phyloP scores from a whole-genome alignment of 306 rosid species.

The Psophocarpus tetragonolobus region DNA sequence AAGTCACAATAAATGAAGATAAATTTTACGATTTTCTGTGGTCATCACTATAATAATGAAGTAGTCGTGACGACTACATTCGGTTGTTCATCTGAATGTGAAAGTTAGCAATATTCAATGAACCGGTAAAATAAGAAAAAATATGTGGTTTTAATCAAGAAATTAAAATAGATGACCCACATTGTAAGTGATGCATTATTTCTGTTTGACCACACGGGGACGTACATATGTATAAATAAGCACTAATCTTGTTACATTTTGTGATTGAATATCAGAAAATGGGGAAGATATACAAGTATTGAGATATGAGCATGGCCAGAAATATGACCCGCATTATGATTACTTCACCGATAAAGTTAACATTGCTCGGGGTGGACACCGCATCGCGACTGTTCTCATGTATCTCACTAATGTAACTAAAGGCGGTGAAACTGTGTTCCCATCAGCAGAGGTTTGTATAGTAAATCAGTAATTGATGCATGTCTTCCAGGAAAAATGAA shows the following conservation, averaged over 20 bases:
- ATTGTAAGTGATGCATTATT: background rate
- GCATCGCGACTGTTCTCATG: constrained; percentile 90
- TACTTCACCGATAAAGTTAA: constrained; percentile 89
- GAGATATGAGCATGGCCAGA: constrained; percentile 97
- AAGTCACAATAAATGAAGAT: background rate
- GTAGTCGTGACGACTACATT: background rate
- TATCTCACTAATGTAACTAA: constrained; percentile 74
- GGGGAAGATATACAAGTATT: constrained; percentile 98
- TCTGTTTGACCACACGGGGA: background rate
- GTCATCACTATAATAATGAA: background rate
- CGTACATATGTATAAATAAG: background rate
- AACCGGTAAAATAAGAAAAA: background rate
- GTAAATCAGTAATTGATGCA: constrained; percentile 18
- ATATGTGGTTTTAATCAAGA: background rate
- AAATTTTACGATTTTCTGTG: background rate
- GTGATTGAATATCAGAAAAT: constrained; percentile 70
- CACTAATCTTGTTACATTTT: constrained; percentile 20
- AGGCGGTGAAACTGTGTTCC: constrained; percentile 99
- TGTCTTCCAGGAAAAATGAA: background rate
- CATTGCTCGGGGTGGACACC: constrained; percentile 92
- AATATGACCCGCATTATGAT: constrained; percentile 89
- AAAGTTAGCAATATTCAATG: background rate
- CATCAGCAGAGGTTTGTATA: constrained; percentile 78
- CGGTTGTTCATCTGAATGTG: constrained; percentile 6
- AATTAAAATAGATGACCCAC: background rate